These are phyloP conservation scores for Lactarius hatsudake DNA, from an alignment of 768 basidiomycete species.

Conservation along the genomic window DNA sequence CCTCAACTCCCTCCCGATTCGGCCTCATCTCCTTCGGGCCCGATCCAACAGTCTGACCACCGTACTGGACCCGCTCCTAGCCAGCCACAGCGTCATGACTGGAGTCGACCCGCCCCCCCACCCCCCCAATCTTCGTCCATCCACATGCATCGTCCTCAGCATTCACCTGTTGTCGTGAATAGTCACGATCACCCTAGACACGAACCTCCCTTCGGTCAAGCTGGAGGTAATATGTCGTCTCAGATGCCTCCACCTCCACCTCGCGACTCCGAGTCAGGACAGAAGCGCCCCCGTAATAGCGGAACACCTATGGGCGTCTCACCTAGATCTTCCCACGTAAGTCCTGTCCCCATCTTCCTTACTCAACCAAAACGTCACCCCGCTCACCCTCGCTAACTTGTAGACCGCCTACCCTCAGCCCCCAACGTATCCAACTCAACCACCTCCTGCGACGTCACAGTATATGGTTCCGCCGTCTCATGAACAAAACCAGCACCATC, in stretches of 20 bases:
- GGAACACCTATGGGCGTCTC: conserved; percentile 41
- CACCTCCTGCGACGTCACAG: conserved; percentile 32
- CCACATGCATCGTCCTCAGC: conserved; percentile 29
- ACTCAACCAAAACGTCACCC: conserved; percentile 6
- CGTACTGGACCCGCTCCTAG: conserved; percentile 29
- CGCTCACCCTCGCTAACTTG: conserved; percentile 27
- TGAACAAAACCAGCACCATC: conserved; percentile 43
- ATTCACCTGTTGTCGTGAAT: conserved; percentile 27
- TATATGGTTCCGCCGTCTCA: conserved; percentile 43
- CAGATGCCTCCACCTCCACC: conserved; percentile 30
- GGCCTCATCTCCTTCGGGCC: conserved; percentile 32
- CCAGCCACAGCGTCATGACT: conserved; percentile 39
- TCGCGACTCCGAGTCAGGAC: conserved; percentile 37
- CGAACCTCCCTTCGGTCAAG: conserved; percentile 48
- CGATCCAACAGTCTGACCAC: conserved; percentile 35
- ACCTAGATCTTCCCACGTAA: conserved; percentile 52
- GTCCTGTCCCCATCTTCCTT: conserved; percentile 25
- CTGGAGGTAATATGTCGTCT: conserved; percentile 23
- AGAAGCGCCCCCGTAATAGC: conserved; percentile 44
- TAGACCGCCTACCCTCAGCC: conserved; percentile 23
- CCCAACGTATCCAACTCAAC: conserved; percentile 43
- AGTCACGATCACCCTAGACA: conserved; percentile 31
- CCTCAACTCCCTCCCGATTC: conserved; percentile 34
- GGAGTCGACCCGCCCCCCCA: conserved; percentile 23
- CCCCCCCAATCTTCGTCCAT: conserved; percentile 26